Evolutionary conservation across 1,139 yeast genomes (phyloP).

Genomic region (Saccharomyces hybrid): DNA sequence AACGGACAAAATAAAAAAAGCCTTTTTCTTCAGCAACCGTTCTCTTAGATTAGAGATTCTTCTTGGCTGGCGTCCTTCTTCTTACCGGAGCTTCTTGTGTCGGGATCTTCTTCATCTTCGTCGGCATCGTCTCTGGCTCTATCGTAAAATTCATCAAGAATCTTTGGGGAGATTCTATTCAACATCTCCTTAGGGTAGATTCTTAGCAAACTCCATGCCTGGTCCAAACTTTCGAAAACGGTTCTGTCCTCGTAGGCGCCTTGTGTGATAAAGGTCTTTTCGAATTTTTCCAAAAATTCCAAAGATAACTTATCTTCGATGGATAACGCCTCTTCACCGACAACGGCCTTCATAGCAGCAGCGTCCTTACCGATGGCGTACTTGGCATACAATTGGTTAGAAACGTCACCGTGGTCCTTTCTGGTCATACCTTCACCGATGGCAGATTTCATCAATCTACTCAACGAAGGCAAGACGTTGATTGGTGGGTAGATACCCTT

Average conservation of each 20-base stretch:
- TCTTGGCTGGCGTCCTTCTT: slow-evolving; percentile 24
- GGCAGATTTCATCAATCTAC: slow-evolving; percentile 98
- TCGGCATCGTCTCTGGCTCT: slow-evolving; percentile 69
- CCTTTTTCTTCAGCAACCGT: background rate
- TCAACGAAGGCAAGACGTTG: slow-evolving; percentile 92
- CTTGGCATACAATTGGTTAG: slow-evolving; percentile 96
- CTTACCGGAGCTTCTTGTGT: slow-evolving; percentile 9
- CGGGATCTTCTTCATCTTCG: slow-evolving; percentile 38
- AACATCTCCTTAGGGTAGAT: slow-evolving; percentile 98
- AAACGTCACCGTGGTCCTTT: slow-evolving; percentile 98
- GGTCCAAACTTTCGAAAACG: slow-evolving; percentile 90
- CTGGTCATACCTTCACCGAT: slow-evolving; percentile 99
- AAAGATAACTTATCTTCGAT: slow-evolving; percentile 94
- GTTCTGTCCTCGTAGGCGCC: slow-evolving; percentile 95
- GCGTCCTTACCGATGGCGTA: slow-evolving; percentile 99
- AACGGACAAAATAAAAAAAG: background rate
- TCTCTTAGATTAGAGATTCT: slow-evolving; percentile 15
- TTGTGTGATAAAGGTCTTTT: slow-evolving; percentile 88
- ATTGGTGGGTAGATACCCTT: slow-evolving; percentile 98
- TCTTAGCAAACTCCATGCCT: slow-evolving; percentile 96
- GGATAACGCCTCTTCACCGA: slow-evolving; percentile 98
- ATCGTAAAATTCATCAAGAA: slow-evolving; percentile 88
- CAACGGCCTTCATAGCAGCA: slow-evolving; percentile 99
- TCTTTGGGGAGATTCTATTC: slow-evolving; percentile 97
- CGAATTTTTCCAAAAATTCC: slow-evolving; percentile 96